phyloP scores from a whole-genome alignment of 2,329 filamentous ascomycete species.

The Pseudogymnoascus sp. region DNA sequence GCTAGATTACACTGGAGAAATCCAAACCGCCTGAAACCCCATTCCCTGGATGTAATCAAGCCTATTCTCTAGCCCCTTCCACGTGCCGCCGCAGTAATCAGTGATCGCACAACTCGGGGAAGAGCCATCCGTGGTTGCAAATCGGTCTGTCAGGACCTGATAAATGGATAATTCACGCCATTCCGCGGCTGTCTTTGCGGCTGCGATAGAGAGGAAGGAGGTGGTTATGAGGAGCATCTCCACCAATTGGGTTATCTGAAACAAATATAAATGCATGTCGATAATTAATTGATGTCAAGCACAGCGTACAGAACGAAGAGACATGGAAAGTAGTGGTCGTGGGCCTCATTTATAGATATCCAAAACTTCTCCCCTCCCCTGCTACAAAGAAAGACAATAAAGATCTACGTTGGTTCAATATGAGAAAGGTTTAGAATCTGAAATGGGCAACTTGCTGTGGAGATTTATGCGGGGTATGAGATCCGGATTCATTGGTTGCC shows the following conservation, averaged over 20 bases:
- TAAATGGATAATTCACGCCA: constrained; percentile 36
- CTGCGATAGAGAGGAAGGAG: background rate
- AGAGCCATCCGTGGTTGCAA: constrained; percentile 31
- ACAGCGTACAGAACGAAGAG: background rate
- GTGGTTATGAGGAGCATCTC: background rate
- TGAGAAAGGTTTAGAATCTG: background rate
- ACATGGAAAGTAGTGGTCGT: background rate
- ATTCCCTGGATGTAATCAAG: constrained; percentile 44
- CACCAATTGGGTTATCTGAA: background rate
- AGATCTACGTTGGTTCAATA: background rate
- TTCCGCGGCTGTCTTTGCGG: constrained; percentile 8
- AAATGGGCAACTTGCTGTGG: background rate
- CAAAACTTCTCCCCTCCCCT: background rate
- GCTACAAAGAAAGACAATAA: background rate
- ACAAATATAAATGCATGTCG: background rate
- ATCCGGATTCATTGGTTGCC: background rate
- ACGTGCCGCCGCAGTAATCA: constrained; percentile 43
- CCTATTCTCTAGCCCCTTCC: constrained; percentile 39
- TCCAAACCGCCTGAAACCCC: constrained; percentile 39
- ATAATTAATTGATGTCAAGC: background rate
- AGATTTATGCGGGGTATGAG: constrained; percentile 1
- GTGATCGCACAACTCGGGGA: constrained; percentile 28
- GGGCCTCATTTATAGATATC: background rate
- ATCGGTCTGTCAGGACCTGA: constrained; percentile 37
- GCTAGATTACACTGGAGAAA: constrained; percentile 32